Base-by-base conservation (phyloP, 2,329 filamentous ascomycete species). In the Exserohilum rostratum region DNA sequence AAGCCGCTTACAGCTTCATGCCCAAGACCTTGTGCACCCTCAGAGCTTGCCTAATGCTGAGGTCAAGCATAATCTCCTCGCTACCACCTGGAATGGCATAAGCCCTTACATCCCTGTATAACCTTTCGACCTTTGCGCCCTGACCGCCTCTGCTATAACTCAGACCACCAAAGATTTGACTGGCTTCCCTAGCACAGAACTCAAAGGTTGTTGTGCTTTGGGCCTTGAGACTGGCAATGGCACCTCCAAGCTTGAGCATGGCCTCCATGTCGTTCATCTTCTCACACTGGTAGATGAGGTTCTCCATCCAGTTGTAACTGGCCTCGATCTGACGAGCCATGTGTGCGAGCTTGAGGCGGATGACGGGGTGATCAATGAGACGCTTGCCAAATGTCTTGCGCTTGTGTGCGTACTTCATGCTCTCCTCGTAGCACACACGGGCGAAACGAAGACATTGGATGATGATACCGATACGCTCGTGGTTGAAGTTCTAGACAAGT, bases 321-420 rank as follows among this genome's bases (percentile, higher is more conserved):
- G 95, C 92, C 79, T 99, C 95, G 76, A 98, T 96, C 80, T 98
- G 95, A 53, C 95, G 88, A 3, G 92, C 93, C 95, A 99, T 99
- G 78, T 98, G 90, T 2, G 95, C 95, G 38, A 99, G 89, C 82
- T 98, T 98, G 80, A 97, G 87, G 10, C 95, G 91, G 78, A 98
- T 98, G 68, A 98, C 95, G 3, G 93, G 91, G 78, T 99, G 95
- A 65, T 97, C 90, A 73, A 97, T 95, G 63, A 99, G 89, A 72
- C 90, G 91, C 85, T 96, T 95, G 81, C 93, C 93, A 71, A 99
- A 99, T 0, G 95, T 98, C 68, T 87, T 87, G 66, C 95, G 91
- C 87, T 99, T 99, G 86, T 95, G 90, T 58, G 92, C 93, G 79
- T 97, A 99, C 77, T 96, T 96, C 77, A 98, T 85, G 20, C 90